Percentiles rank a stretch among this genome's conserved stretches.
Conservation (phyloP, 1,284 basidiomycete species). For the Ceratobasidium sp. region DNA sequence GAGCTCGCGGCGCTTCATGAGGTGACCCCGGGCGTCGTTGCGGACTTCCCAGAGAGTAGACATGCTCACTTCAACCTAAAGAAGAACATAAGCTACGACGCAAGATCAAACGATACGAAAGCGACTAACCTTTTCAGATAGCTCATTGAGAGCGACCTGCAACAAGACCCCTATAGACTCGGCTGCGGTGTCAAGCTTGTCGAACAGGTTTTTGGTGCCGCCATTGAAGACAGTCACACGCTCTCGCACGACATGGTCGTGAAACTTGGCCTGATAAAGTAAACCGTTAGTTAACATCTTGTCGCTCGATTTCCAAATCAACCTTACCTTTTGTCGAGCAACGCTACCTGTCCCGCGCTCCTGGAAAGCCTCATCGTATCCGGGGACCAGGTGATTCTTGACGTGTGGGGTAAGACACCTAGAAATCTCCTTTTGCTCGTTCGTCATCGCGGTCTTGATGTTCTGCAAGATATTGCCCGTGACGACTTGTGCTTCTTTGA, state of each 20-base stretch:
- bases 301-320: no score
- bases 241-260: constrained; percentile 60
- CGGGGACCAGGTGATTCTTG: constrained; percentile 65
- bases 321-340: constrained; percentile 69
- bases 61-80: constrained; percentile 70
- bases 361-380: constrained; percentile 68
- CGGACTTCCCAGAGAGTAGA: constrained; percentile 72
- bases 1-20: constrained; percentile 61
- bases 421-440: constrained; percentile 72
- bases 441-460: constrained; percentile 66
- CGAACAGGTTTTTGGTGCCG: constrained; percentile 67
- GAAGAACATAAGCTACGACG: background rate
- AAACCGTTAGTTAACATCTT: no score
- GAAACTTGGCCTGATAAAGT: constrained; percentile 63
- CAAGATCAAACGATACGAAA: constrained; percentile 6
- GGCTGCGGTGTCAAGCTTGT: constrained; percentile 64
- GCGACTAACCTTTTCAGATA: constrained; percentile 69
- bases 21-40: constrained; percentile 65
- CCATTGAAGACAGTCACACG: constrained; percentile 69
- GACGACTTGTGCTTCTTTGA: constrained; percentile 66
- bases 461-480: constrained; percentile 65
- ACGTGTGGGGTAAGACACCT: constrained; percentile 71
- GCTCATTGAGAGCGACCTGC: constrained; percentile 62
- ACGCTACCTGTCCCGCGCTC: constrained; percentile 71
- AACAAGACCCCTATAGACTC: constrained; percentile 67